Percentiles rank a stretch among this genome's conserved stretches.
Conservation (phyloP, 176 grass and related monocot genomes). For the Aegilops tauschii region DNA sequence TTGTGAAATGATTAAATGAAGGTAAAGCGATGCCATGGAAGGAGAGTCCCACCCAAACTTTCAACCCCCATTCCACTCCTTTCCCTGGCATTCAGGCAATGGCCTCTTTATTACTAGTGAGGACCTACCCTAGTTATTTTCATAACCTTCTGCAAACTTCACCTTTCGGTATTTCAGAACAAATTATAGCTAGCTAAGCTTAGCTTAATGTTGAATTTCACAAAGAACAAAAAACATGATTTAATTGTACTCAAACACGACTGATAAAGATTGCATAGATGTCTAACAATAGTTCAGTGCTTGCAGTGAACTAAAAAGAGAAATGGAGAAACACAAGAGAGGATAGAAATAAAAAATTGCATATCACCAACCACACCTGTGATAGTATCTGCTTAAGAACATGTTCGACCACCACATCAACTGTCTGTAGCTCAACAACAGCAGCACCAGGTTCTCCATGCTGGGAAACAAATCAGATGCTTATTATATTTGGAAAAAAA, state of each 20-base stretch:
- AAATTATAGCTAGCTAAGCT: slow-evolving; percentile 9
- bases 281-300: neutral
- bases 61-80: neutral
- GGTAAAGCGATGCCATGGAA: neutral
- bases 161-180: neutral
- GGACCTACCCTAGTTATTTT: neutral
- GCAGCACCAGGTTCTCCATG: slow-evolving; percentile 97
- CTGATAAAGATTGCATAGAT: slow-evolving; percentile 3
- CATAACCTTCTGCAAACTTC: neutral
- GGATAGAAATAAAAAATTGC: slow-evolving; percentile 1
- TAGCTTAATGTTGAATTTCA: neutral
- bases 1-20: neutral
- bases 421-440: slow-evolving; percentile 82
- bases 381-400: slow-evolving; percentile 93
- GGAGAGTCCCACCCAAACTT: neutral
- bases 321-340: slow-evolving; percentile 27
- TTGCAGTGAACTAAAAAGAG: neutral
- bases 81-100: slow-evolving; percentile 18
- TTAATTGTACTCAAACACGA: slow-evolving; percentile 6
- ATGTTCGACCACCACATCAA: slow-evolving; percentile 92
- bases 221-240: slow-evolving; percentile 10
- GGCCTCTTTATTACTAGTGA: neutral
- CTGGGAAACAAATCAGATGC: slow-evolving; percentile 43
- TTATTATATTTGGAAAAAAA: neutral
- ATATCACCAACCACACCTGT: slow-evolving; percentile 41